phyloP scores from a whole-genome alignment of 1,284 basidiomycete species.

The Omphalotus olearius region DNA sequence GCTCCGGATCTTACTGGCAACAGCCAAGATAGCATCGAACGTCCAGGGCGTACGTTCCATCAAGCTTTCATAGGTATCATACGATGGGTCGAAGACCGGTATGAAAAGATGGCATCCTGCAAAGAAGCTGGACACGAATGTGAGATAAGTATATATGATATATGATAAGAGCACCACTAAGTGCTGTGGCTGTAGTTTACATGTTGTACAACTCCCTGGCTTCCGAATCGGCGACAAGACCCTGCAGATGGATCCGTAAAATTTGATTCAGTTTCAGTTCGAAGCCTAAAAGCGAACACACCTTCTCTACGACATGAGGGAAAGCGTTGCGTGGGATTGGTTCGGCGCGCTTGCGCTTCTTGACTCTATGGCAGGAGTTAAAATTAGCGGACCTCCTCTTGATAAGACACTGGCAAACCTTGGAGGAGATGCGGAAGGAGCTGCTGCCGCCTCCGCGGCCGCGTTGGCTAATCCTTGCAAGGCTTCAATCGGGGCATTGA shows the following conservation, averaged over 20 bases:
- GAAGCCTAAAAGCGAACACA: constrained; percentile 19
- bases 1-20: constrained; percentile 87
- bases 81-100: constrained; percentile 84
- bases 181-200: constrained; percentile 33
- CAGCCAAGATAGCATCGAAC: constrained; percentile 85
- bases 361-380: constrained; percentile 48
- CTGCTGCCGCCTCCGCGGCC: constrained; percentile 86
- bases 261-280: not conserved
- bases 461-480: constrained; percentile 90
- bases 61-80: constrained; percentile 87
- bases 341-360: constrained; percentile 85
- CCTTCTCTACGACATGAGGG: constrained; percentile 82
- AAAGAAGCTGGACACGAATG: constrained; percentile 71
- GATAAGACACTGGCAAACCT: constrained; percentile 33
- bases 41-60: constrained; percentile 92
- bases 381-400: not conserved
- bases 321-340: constrained; percentile 83
- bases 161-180: constrained; percentile 22
- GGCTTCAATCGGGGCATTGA: constrained; percentile 91
- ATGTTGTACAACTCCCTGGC: constrained; percentile 81
- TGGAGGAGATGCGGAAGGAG: constrained; percentile 43
- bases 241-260: constrained; percentile 36
- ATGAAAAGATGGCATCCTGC: constrained; percentile 94
- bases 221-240: constrained; percentile 71
- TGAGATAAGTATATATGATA: constrained; percentile 18